phyloP scores from a whole-genome alignment of 441 rosid genomes.

The Iberis amara region DNA sequence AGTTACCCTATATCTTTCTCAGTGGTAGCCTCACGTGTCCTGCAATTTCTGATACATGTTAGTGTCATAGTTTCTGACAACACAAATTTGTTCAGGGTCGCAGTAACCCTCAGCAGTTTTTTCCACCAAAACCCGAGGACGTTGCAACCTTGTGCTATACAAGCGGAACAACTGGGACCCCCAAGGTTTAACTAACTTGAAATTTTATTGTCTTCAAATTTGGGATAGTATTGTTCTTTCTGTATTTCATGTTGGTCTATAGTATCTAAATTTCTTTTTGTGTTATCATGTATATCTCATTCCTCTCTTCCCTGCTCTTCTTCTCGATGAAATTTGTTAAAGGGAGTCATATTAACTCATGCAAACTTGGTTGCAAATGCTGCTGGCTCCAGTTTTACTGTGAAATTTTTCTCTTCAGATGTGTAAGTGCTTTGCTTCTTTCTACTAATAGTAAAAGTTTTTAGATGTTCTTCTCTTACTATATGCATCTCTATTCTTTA shows the following conservation, averaged over 20 bases:
- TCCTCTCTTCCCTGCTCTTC: conserved; percentile 23
- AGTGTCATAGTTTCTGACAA: conserved; percentile 27
- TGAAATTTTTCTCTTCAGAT: conserved; percentile 68
- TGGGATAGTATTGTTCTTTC: not conserved
- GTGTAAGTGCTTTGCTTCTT: conserved; percentile 51
- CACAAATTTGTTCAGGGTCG: conserved; percentile 62
- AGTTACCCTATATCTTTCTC: not conserved
- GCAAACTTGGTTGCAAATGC: conserved; percentile 84
- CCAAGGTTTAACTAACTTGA: conserved; percentile 54
- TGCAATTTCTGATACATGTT: conserved; percentile 9
- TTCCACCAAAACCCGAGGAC: conserved; percentile 82
- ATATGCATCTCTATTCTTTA: not conserved
- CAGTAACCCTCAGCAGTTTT: conserved; percentile 72
- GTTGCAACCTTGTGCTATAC: conserved; percentile 95
- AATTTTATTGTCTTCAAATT: too few species aligned
- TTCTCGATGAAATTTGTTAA: conserved; percentile 28
- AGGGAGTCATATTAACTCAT: conserved; percentile 94
- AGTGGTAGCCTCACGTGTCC: not conserved
- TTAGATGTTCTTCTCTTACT: not conserved
- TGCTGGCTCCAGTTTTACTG: conserved; percentile 52
- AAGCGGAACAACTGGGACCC: conserved; percentile 98
- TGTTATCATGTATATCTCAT: conserved; percentile 9
- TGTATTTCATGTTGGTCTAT: conserved; percentile 19
- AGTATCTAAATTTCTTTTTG: conserved; percentile 27
- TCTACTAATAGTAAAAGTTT: conserved; percentile 7